Evolutionary conservation across 306 rosid genomes (phyloP).

Genomic region (Fagus crenata): DNA sequence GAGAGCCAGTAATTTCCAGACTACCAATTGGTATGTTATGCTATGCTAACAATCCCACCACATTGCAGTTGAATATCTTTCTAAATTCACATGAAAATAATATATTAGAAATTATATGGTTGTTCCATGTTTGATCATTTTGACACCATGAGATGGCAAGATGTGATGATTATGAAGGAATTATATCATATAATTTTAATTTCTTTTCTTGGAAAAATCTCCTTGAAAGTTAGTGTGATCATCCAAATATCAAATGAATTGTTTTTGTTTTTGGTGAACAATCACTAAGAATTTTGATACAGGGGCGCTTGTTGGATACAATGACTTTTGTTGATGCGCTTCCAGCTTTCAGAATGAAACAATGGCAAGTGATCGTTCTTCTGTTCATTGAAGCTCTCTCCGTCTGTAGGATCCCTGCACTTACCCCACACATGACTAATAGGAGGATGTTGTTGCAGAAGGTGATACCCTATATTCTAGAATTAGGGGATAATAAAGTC

Average conservation of each 20-base stretch:
- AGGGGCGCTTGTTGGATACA: conserved; percentile 77
- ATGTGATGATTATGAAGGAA: no score
- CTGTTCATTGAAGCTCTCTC: conserved; percentile 82
- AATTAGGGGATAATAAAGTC: not conserved
- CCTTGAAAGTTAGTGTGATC: not conserved
- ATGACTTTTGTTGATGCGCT: conserved; percentile 83
- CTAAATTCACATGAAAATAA: no score
- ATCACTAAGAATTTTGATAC: conserved; percentile 14
- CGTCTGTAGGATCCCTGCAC: conserved; percentile 68
- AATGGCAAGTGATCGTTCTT: conserved; percentile 85
- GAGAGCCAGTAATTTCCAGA: no score
- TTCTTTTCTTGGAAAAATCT: not conserved
- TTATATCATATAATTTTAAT: no score
- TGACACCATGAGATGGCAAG: no score
- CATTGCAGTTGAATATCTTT: not conserved
- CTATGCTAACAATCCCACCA: not conserved
- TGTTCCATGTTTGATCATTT: no score
- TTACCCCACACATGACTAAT: conserved; percentile 56
- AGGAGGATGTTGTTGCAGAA: conserved; percentile 62
- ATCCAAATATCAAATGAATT: not conserved
- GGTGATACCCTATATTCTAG: conserved; percentile 37
- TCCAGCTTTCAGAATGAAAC: conserved; percentile 82
- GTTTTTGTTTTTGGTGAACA: conserved; percentile 10
- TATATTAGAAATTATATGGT: no score
- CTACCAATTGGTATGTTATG: not conserved